These are phyloP conservation scores for Ascochyta lentis DNA, from an alignment of 2,329 filamentous ascomycete species.

Conservation along the genomic window DNA sequence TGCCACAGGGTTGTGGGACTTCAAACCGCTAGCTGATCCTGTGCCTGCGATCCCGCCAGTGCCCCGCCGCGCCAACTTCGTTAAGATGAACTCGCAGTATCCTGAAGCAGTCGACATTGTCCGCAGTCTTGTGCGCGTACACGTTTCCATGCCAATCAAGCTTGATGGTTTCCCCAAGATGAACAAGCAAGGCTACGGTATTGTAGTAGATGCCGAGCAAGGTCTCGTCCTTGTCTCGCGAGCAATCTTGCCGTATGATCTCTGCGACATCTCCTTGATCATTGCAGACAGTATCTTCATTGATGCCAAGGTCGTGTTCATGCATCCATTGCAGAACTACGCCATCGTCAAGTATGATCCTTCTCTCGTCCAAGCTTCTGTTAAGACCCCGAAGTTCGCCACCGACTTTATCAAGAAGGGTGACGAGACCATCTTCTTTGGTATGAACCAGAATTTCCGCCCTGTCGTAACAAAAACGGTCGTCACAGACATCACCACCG, in stretches of 20 bases:
- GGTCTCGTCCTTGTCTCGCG: constrained; percentile 92
- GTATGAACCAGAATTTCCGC: constrained; percentile 95
- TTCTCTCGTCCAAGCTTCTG: constrained; percentile 88
- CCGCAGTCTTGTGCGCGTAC: constrained; percentile 91
- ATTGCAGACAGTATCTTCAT: constrained; percentile 97
- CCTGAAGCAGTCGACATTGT: constrained; percentile 92
- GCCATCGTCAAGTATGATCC: constrained; percentile 95
- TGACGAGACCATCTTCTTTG: constrained; percentile 92
- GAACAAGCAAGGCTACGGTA: constrained; percentile 90
- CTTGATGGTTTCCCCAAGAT: constrained; percentile 97
- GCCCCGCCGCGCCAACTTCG: constrained; percentile 84
- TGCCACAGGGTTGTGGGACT: constrained; percentile 90
- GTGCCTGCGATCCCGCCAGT: constrained; percentile 76
- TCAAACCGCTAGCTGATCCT: constrained; percentile 81
- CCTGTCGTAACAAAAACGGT: constrained; percentile 93
- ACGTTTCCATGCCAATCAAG: constrained; percentile 93
- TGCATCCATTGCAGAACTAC: constrained; percentile 97
- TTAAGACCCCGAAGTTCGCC: constrained; percentile 85
- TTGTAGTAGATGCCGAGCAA: constrained; percentile 97
- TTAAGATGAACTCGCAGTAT: constrained; percentile 86
- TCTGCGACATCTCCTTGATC: constrained; percentile 95
- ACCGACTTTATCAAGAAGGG: constrained; percentile 86
- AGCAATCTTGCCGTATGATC: constrained; percentile 92
- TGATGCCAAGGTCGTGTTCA: constrained; percentile 90
- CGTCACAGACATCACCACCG: constrained; percentile 96